Conservation (phyloP, 495 filamentous ascomycete genomes). For the Saxispiralis lemnorum region DNA sequence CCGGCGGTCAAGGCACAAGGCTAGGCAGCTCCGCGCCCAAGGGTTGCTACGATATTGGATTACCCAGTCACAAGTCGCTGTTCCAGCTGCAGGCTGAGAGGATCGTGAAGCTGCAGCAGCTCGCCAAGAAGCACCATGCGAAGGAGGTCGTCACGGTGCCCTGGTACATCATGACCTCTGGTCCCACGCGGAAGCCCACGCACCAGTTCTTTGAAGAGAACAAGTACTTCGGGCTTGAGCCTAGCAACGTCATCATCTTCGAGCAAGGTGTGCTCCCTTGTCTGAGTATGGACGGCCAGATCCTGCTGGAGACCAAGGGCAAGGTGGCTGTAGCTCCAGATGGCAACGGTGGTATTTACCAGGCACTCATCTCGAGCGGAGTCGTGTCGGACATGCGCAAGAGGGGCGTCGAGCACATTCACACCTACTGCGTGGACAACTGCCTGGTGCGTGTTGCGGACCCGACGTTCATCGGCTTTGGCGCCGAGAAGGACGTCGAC, state of each 20-base stretch:
- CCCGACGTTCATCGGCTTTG: slow-evolving; percentile 86
- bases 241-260: slow-evolving; percentile 79
- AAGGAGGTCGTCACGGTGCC: slow-evolving; percentile 53
- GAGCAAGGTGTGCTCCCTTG: slow-evolving; percentile 95
- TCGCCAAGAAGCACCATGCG: slow-evolving; percentile 56
- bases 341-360: slow-evolving; percentile 94
- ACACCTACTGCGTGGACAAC: slow-evolving; percentile 97
- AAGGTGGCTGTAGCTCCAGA: slow-evolving; percentile 96
- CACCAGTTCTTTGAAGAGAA: slow-evolving; percentile 83
- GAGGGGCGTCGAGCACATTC: slow-evolving; percentile 86
- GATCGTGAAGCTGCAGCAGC: slow-evolving; percentile 66
- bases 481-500: slow-evolving; percentile 74
- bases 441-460: slow-evolving; percentile 96
- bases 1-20: slow-evolving; percentile 88
- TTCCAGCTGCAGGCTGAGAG: slow-evolving; percentile 96
- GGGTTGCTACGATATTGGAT: slow-evolving; percentile 87
- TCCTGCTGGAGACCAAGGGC: slow-evolving; percentile 75
- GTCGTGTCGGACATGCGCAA: slow-evolving; percentile 76
- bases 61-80: slow-evolving; percentile 79
- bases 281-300: slow-evolving; percentile 95
- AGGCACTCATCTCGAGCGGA: slow-evolving; percentile 64
- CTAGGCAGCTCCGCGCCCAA: slow-evolving; percentile 90
- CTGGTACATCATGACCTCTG: slow-evolving; percentile 99
- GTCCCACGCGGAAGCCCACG: slow-evolving; percentile 81
- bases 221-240: slow-evolving; percentile 71